Evolutionary conservation across 2,329 filamentous ascomycete species (phyloP).

Genomic region (Xylaria sp.): DNA sequence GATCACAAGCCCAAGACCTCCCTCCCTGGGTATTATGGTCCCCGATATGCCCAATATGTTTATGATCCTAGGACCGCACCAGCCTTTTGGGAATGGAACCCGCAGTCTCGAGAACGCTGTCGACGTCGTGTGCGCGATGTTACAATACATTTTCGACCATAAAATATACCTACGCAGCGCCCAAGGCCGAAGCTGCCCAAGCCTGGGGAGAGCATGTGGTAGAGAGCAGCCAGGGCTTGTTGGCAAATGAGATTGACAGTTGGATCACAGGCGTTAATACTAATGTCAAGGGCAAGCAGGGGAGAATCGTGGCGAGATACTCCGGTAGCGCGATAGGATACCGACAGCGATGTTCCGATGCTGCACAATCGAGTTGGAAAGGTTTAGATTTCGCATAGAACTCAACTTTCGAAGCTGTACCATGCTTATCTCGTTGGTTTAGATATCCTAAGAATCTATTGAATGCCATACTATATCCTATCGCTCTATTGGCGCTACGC

Average conservation of each 20-base stretch:
- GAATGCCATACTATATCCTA: no score
- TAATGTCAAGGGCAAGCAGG: background rate
- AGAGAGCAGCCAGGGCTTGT: background rate
- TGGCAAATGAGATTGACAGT: background rate
- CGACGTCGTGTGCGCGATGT: background rate
- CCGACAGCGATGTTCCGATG: background rate
- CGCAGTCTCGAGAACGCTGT: background rate
- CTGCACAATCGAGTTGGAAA: background rate
- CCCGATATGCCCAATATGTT: conserved; percentile 29
- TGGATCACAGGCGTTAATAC: background rate
- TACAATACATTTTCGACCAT: background rate
- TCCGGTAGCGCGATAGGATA: background rate
- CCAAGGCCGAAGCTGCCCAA: background rate
- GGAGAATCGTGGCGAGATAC: background rate
- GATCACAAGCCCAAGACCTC: conserved; percentile 17
- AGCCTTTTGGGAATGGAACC: background rate
- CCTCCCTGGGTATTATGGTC: conserved; percentile 25
- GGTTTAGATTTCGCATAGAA: background rate
- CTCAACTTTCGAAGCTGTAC: no score
- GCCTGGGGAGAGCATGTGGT: background rate
- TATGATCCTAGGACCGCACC: conserved; percentile 28
- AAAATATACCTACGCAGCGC: background rate
- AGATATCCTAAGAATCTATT: no score
- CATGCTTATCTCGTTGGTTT: no score
- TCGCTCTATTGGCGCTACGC: no score